Conservation (phyloP, 2,329 filamentous ascomycete genomes). For the Claviceps sorghi region DNA sequence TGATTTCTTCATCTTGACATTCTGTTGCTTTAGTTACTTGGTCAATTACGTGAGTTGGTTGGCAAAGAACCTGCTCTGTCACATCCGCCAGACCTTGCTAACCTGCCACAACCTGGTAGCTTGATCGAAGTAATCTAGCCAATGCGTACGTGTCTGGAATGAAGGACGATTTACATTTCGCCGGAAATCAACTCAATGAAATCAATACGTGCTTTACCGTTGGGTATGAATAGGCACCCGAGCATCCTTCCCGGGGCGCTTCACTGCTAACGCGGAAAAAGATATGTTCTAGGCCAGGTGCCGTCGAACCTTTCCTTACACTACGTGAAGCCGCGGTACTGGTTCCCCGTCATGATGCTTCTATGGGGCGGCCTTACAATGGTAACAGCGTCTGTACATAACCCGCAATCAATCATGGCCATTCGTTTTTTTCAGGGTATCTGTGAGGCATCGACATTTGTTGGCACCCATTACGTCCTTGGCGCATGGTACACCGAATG, state of each 20-base stretch:
- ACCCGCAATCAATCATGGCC: constrained; percentile 22
- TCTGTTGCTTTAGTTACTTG: constrained; percentile 5
- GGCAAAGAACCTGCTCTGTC: neutral
- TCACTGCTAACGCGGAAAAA: constrained; percentile 1
- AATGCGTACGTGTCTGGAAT: constrained; percentile 28
- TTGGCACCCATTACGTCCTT: constrained; percentile 28
- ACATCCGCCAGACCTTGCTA: neutral
- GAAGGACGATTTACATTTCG: constrained; percentile 37
- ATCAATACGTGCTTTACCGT: constrained; percentile 39
- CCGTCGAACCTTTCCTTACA: constrained; percentile 48
- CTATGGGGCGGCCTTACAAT: constrained; percentile 51
- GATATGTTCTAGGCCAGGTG: constrained; percentile 42
- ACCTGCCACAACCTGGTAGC: neutral
- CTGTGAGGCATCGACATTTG: constrained; percentile 24
- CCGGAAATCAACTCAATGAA: constrained; percentile 33
- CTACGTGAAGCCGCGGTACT: constrained; percentile 47
- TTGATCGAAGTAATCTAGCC: constrained; percentile 21
- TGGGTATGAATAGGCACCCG: constrained; percentile 37
- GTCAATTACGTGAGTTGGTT: constrained; percentile 3
- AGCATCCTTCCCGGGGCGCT: too few species aligned
- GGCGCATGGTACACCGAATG: constrained; percentile 44
- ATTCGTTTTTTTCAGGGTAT: constrained; percentile 24
- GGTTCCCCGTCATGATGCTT: constrained; percentile 48
- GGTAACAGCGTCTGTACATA: constrained; percentile 28
- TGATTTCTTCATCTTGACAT: constrained; percentile 24